Percentiles rank a stretch among this genome's conserved stretches.
phyloP scores from a whole-genome alignment of 768 basidiomycete genomes.

The Trametes cubensis region DNA sequence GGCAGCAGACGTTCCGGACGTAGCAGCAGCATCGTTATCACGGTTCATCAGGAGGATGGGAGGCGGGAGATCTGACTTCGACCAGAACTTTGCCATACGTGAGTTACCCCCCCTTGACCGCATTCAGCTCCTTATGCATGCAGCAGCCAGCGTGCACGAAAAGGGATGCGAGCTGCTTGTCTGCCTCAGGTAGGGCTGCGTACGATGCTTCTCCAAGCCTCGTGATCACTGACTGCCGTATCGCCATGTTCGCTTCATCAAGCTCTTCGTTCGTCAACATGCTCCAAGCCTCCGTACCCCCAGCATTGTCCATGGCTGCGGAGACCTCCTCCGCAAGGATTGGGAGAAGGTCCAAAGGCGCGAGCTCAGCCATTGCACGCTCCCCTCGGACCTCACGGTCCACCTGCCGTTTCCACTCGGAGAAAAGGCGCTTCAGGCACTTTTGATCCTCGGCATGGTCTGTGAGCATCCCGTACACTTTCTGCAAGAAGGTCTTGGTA shows the following conservation, averaged over 20 bases:
- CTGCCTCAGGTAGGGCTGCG: constrained; percentile 14
- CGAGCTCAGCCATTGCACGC: background rate
- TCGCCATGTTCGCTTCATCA: background rate
- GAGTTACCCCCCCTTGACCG: constrained; percentile 35
- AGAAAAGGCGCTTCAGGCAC: background rate
- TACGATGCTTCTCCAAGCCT: constrained; percentile 24
- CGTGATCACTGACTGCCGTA: background rate
- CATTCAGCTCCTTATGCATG: constrained; percentile 45
- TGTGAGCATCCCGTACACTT: constrained; percentile 4
- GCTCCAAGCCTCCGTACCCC: background rate
- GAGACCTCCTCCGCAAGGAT: background rate
- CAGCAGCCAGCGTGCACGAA: constrained; percentile 44
- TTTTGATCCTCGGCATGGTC: constrained; percentile 23
- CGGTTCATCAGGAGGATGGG: constrained; percentile 20
- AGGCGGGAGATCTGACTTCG: background rate
- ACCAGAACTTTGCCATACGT: constrained; percentile 20
- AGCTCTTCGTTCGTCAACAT: background rate
- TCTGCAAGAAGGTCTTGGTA: background rate
- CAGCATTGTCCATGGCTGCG: background rate
- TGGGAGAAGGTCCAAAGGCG: background rate
- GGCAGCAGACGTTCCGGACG: constrained; percentile 13
- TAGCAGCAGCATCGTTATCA: constrained; percentile 21
- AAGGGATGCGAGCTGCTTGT: constrained; percentile 27
- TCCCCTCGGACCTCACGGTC: constrained; percentile 3
- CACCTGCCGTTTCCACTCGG: background rate